These are phyloP conservation scores for Exserohilum turcica DNA, from an alignment of 2,329 filamentous ascomycete genomes.

Conservation along the genomic window DNA sequence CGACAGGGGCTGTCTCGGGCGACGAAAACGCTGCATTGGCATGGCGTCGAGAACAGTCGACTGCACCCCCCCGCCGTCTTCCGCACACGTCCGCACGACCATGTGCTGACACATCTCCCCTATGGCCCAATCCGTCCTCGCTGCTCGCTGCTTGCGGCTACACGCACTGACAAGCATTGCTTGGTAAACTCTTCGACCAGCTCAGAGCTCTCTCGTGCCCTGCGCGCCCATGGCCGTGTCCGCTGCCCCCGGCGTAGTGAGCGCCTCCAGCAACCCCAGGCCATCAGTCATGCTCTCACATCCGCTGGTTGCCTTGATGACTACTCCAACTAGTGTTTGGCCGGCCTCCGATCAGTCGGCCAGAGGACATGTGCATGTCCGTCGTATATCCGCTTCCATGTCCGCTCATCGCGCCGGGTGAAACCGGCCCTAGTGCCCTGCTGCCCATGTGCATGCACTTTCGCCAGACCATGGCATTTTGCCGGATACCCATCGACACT, in stretches of 20 bases:
- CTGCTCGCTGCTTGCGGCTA: slow-evolving; percentile 5
- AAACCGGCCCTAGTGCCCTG: slow-evolving; percentile 8
- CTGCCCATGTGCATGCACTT: slow-evolving; percentile 8
- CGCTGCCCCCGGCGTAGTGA: not conserved
- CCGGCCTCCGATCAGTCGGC: not conserved
- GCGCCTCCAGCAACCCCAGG: not conserved
- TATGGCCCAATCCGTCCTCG: slow-evolving; percentile 5
- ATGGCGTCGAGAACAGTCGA: not conserved
- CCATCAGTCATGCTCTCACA: slow-evolving; percentile 5
- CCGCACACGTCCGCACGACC: slow-evolving; percentile 1
- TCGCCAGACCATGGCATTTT: slow-evolving; percentile 11
- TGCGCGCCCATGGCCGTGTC: not conserved
- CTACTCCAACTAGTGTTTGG: not conserved
- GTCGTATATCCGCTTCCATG: not conserved
- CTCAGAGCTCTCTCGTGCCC: not conserved
- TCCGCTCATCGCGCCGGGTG: slow-evolving; percentile 3
- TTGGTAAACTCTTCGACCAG: not conserved
- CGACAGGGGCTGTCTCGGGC: too few species aligned
- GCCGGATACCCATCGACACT: slow-evolving; percentile 7
- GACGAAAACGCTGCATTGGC: not conserved
- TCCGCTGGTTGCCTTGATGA: not conserved
- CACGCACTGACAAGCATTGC: slow-evolving; percentile 4
- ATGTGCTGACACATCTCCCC: slow-evolving; percentile 11
- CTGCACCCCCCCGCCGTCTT: not conserved
- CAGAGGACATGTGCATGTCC: too few species aligned